Conservation (phyloP, 2,329 filamentous ascomycete species). For the Colletotrichum lini region DNA sequence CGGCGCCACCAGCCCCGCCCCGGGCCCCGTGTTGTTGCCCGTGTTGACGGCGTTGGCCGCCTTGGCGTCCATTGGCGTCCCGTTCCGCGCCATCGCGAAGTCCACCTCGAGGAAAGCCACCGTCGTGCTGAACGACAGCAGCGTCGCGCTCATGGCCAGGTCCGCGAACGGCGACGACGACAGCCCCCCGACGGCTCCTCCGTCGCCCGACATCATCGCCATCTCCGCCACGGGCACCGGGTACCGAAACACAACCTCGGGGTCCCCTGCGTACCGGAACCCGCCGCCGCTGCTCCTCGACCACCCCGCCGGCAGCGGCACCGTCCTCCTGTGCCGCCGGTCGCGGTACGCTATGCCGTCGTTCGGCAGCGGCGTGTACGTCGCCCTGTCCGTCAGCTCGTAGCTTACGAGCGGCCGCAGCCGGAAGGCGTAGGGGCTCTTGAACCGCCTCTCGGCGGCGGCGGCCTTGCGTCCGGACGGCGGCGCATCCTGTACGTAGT, state of each 20-base stretch:
- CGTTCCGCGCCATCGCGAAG: conserved; percentile 47
- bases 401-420: conserved; percentile 56
- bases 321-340: conserved; percentile 50
- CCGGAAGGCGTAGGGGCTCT: conserved; percentile 55
- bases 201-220: conserved; percentile 41
- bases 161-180: conserved; percentile 26
- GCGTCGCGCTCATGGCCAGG: conserved; percentile 32
- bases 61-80: conserved; percentile 52
- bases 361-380: conserved; percentile 53
- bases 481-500: conserved; percentile 58
- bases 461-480: conserved; percentile 50
- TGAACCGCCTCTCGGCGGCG: conserved; percentile 52
- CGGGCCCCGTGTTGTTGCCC: conserved; percentile 43
- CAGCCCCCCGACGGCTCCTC: conserved; percentile 42
- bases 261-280: conserved; percentile 58
- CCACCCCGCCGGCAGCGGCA: conserved; percentile 57
- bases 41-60: conserved; percentile 31
- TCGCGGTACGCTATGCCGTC: conserved; percentile 58
- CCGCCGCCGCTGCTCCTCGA: conserved; percentile 50
- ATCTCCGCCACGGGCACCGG: conserved; percentile 52
- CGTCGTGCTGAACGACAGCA: conserved; percentile 58
- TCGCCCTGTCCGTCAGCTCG: conserved; percentile 57
- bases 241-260: conserved; percentile 57
- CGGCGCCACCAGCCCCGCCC: conserved; percentile 17
- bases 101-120: conserved; percentile 58